Percentiles rank a stretch among this genome's conserved stretches.
phyloP scores from a whole-genome alignment of 768 basidiomycete genomes.

The Naganishia friedmannii region DNA sequence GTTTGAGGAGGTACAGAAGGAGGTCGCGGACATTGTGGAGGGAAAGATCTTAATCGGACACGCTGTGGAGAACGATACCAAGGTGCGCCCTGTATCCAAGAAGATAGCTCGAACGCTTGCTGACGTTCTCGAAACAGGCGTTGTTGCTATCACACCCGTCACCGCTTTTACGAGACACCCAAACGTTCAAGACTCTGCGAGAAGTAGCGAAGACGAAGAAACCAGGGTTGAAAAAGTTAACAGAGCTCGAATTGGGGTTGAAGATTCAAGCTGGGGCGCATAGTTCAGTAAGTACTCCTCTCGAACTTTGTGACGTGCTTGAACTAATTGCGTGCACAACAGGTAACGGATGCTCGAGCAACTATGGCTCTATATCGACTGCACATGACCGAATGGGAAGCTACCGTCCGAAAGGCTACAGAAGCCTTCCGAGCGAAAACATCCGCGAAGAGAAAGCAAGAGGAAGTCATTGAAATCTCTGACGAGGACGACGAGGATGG shows the following conservation, averaged over 20 bases:
- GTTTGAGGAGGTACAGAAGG: conserved; percentile 74
- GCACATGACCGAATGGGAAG: conserved; percentile 79
- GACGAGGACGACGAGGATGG: conserved; percentile 13
- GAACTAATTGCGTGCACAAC: not conserved
- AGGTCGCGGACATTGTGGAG: conserved; percentile 71
- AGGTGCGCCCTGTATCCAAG: conserved; percentile 56
- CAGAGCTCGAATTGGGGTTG: conserved; percentile 71
- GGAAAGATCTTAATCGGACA: conserved; percentile 83
- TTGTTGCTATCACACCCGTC: conserved; percentile 54
- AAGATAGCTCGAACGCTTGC: not conserved
- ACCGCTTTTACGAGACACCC: conserved; percentile 53
- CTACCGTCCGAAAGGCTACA: conserved; percentile 50
- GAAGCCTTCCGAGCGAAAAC: conserved; percentile 42
- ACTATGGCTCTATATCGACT: conserved; percentile 90
- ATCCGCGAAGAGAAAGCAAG: conserved; percentile 17
- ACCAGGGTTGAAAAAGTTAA: conserved; percentile 75
- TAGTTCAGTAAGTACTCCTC: conserved; percentile 65
- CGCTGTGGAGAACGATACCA: conserved; percentile 84
- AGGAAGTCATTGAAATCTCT: not conserved
- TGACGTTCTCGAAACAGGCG: conserved; percentile 42
- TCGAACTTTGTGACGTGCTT: not conserved
- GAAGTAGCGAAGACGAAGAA: conserved; percentile 63
- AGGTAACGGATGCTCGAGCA: conserved; percentile 91
- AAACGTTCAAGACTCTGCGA: conserved; percentile 53
- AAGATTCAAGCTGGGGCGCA: conserved; percentile 86